Conservation (phyloP, 768 basidiomycete genomes). For the Lentinula raphanica region DNA sequence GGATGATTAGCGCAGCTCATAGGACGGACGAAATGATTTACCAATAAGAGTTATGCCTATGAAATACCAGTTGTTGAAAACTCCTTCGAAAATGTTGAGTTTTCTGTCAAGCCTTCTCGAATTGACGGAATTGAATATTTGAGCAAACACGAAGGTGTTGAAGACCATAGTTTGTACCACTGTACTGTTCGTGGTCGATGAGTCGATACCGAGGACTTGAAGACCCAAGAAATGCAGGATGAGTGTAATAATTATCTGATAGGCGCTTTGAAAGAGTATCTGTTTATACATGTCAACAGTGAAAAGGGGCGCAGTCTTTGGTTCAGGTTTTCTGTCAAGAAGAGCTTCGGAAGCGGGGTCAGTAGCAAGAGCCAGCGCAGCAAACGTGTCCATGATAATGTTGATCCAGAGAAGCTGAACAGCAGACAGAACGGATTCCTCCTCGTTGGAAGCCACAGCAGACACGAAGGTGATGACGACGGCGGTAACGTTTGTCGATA, state of each 20-base stretch:
- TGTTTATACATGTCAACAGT: constrained; percentile 95
- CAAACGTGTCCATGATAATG: constrained; percentile 98
- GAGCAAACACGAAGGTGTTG: constrained; percentile 97
- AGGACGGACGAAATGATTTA: constrained; percentile 33
- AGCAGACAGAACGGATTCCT: constrained; percentile 85
- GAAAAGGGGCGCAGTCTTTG: constrained; percentile 85
- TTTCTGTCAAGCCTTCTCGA: constrained; percentile 80
- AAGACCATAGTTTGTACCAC: constrained; percentile 86
- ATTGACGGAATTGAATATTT: constrained; percentile 95
- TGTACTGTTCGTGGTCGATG: constrained; percentile 31
- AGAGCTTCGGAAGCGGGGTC: constrained; percentile 82
- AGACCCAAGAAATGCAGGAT: constrained; percentile 85
- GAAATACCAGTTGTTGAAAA: constrained; percentile 79
- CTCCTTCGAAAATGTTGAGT: constrained; percentile 86
- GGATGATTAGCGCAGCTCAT: not conserved
- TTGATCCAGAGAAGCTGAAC: constrained; percentile 99
- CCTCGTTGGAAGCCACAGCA: constrained; percentile 72
- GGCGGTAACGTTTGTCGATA: constrained; percentile 92
- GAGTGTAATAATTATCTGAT: constrained; percentile 79
- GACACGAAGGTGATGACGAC: constrained; percentile 91
- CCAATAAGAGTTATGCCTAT: constrained; percentile 80
- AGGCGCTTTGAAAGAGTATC: constrained; percentile 84
- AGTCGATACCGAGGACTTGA: constrained; percentile 58
- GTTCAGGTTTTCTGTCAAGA: constrained; percentile 88
- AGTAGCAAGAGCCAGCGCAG: constrained; percentile 94